Percentiles rank a stretch among this genome's conserved stretches.
Conservation (phyloP, 306 rosid genomes). For the Acacia acuminata region DNA sequence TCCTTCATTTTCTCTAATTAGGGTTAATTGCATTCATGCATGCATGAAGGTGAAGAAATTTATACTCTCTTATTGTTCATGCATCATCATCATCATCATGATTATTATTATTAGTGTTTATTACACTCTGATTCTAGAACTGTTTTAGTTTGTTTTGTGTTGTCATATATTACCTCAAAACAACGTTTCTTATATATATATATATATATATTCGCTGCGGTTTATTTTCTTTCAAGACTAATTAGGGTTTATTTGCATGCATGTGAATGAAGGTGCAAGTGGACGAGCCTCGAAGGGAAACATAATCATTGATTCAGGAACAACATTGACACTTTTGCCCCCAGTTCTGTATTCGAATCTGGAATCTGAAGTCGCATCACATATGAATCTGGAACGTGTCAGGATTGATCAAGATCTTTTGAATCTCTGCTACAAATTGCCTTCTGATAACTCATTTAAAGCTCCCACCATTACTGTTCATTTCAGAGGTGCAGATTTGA, state of each 20-base stretch:
- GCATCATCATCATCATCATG: too few species aligned
- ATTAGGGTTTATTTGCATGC: not conserved
- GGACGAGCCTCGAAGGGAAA: not conserved
- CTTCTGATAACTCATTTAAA: not conserved
- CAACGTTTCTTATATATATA: not conserved
- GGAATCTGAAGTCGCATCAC: not conserved
- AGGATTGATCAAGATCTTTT: not conserved
- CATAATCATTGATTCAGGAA: not conserved
- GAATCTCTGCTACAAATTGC: not conserved
- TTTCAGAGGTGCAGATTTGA: conserved; percentile 44
- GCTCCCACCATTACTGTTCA: conserved; percentile 41
- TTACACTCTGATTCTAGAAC: not conserved
- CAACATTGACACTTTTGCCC: not conserved
- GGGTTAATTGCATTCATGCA: too few species aligned
- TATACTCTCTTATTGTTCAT: not conserved
- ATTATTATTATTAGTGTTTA: not conserved
- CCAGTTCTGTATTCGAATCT: not conserved
- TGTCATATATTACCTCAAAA: not conserved
- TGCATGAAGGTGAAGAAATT: too few species aligned
- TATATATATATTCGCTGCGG: not conserved
- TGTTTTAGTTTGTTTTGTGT: too few species aligned
- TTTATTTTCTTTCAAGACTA: not conserved
- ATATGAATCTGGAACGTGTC: not conserved
- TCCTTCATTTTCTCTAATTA: not conserved
- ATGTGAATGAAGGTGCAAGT: not conserved